Conservation (phyloP, 331 rosid genomes). For the Quercus lobata region DNA sequence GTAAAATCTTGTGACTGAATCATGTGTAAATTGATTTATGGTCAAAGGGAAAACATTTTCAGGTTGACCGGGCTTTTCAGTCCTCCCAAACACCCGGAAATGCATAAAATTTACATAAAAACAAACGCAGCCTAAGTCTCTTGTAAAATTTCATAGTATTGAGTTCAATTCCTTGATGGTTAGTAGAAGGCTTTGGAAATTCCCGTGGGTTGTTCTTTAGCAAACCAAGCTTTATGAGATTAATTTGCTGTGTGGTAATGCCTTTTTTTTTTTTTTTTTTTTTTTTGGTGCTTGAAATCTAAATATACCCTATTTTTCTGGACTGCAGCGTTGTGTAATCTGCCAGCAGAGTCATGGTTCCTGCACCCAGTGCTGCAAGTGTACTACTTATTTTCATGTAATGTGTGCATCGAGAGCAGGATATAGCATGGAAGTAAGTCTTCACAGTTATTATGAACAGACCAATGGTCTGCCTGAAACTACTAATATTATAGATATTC, state of each 20-base stretch:
- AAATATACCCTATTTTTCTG: constrained; percentile 24
- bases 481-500: background rate
- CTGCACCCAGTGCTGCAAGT: constrained; percentile 85
- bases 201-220: background rate
- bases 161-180: background rate
- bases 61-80: too few relatives aligned
- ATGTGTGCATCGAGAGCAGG: constrained; percentile 94
- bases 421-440: constrained; percentile 91
- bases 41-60: too few relatives aligned
- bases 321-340: constrained; percentile 73
- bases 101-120: too few relatives aligned
- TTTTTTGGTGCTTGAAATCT: background rate
- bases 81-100: too few relatives aligned
- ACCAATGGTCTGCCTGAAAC: background rate
- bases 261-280: background rate
- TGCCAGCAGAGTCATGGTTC: constrained; percentile 95
- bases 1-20: too few relatives aligned
- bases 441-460: constrained; percentile 11
- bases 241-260: too few relatives aligned
- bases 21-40: too few relatives aligned
- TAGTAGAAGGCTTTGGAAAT: background rate
- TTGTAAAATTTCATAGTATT: background rate
- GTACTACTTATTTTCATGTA: constrained; percentile 82
- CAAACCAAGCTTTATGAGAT: too few relatives aligned
- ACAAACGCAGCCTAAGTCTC: background rate